Evolutionary conservation across 1,284 basidiomycete genomes (phyloP).

Genomic region (Puccinia coronata): DNA sequence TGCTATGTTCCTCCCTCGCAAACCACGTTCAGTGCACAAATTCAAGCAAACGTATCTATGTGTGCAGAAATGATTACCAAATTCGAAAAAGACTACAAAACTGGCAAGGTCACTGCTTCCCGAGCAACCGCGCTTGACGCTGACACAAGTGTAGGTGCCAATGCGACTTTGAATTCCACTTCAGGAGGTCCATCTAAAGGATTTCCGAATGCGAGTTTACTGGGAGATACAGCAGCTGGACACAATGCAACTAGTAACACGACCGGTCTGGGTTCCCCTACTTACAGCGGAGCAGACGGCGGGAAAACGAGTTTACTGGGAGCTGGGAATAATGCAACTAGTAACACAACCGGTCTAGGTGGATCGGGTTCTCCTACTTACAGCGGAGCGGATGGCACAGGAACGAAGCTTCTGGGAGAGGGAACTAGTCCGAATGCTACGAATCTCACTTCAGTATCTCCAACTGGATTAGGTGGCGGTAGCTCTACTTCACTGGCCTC

Average conservation of each 20-base stretch:
- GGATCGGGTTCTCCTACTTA: too few species aligned
- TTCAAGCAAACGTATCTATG: constrained; percentile 32
- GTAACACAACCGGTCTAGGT: neutral
- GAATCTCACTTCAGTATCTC: too few species aligned
- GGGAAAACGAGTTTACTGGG: neutral
- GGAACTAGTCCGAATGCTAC: too few species aligned
- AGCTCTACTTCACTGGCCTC: neutral
- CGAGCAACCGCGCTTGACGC: neutral
- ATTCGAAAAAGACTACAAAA: constrained; percentile 1
- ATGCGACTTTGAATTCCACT: constrained; percentile 12
- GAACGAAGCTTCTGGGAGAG: too few species aligned
- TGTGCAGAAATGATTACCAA: constrained; percentile 30
- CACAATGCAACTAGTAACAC: too few species aligned
- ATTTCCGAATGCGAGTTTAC: too few species aligned
- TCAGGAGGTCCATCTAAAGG: too few species aligned
- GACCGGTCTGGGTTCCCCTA: neutral
- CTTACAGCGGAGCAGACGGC: neutral
- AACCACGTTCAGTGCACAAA: constrained; percentile 19
- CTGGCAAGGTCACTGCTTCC: neutral
- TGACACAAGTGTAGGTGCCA: neutral
- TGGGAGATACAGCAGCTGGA: too few species aligned
- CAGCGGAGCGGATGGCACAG: too few species aligned
- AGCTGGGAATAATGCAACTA: neutral
- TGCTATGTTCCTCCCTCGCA: constrained; percentile 32
- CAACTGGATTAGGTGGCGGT: too few species aligned